These are phyloP conservation scores for Fusarium verrucosum DNA, from an alignment of 2,329 filamentous ascomycete species.

Conservation along the genomic window DNA sequence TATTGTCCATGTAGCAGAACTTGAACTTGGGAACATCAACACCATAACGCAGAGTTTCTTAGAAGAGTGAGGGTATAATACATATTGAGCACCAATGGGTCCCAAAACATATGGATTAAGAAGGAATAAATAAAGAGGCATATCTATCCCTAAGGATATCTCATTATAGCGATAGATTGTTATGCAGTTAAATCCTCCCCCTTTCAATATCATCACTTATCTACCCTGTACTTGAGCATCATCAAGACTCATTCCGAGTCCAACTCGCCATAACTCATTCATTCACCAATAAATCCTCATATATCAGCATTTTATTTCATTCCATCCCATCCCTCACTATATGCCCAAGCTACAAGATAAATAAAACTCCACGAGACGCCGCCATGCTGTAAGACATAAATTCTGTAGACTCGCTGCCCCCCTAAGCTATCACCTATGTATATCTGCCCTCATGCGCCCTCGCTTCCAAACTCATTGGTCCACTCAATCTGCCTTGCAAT, in stretches of 20 bases:
- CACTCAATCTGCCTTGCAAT: conserved; percentile 86
- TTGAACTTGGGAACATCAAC: too few relatives aligned
- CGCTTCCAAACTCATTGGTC: conserved; percentile 96
- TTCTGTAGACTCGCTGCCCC: conserved; percentile 35
- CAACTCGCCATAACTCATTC: not conserved
- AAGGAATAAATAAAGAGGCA: fast-evolving
- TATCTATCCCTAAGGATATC: fast-evolving
- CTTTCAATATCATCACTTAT: not conserved
- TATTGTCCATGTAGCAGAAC: too few relatives aligned
- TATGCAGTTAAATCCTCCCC: not conserved
- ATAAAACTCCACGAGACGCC: conserved; percentile 40
- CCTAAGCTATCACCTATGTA: not conserved
- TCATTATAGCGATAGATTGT: not conserved
- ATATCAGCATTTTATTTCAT: conserved; percentile 23
- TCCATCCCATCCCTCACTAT: conserved; percentile 18
- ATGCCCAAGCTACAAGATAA: conserved; percentile 35
- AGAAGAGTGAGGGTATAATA: too few relatives aligned
- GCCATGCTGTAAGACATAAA: conserved; percentile 40
- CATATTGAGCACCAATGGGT: not conserved
- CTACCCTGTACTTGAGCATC: not conserved
- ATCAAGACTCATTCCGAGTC: not conserved
- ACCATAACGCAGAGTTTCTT: too few relatives aligned
- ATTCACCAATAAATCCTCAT: not conserved
- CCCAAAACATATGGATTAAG: too few relatives aligned
- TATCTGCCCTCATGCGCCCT: conserved; percentile 67